These are phyloP conservation scores for Purpureocillium takamizusanense DNA, from an alignment of 2,329 filamentous ascomycete genomes.

Conservation along the genomic window DNA sequence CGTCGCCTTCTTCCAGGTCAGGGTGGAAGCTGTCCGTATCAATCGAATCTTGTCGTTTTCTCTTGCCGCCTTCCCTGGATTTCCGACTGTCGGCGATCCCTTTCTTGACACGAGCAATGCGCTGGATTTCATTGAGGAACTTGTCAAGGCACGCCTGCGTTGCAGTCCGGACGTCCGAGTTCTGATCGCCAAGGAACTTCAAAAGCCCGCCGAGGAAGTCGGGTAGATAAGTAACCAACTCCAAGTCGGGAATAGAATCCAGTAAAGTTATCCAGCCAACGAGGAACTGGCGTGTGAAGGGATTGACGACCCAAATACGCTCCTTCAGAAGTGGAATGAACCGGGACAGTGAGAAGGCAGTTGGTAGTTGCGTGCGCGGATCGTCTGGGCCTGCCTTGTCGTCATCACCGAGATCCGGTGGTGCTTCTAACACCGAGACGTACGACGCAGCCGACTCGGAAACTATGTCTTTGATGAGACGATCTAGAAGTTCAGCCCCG, in stretches of 20 bases:
- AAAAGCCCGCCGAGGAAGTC: slow-evolving; percentile 85
- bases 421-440: slow-evolving; percentile 72
- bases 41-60: slow-evolving; percentile 60
- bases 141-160: slow-evolving; percentile 84
- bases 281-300: slow-evolving; percentile 88
- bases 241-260: slow-evolving; percentile 93
- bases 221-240: slow-evolving; percentile 85
- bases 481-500: slow-evolving; percentile 88
- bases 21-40: slow-evolving; percentile 55
- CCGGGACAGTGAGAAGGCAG: slow-evolving; percentile 80
- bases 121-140: slow-evolving; percentile 88
- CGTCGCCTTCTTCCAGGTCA: slow-evolving; percentile 50
- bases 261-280: slow-evolving; percentile 93
- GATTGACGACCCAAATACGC: slow-evolving; percentile 87
- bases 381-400: slow-evolving; percentile 37
- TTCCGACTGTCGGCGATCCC: slow-evolving; percentile 82
- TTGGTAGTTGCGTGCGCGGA: slow-evolving; percentile 49
- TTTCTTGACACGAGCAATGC: slow-evolving; percentile 86
- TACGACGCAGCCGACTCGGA: slow-evolving; percentile 93
- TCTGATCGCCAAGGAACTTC: slow-evolving; percentile 85
- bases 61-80: slow-evolving; percentile 55
- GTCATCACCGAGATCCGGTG: slow-evolving; percentile 32
- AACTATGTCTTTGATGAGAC: slow-evolving; percentile 92
- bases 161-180: slow-evolving; percentile 87
- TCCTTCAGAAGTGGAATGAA: slow-evolving; percentile 94